Evolutionary conservation across 345 rosid genomes (phyloP).

Genomic region (Erucastrum elatum): DNA sequence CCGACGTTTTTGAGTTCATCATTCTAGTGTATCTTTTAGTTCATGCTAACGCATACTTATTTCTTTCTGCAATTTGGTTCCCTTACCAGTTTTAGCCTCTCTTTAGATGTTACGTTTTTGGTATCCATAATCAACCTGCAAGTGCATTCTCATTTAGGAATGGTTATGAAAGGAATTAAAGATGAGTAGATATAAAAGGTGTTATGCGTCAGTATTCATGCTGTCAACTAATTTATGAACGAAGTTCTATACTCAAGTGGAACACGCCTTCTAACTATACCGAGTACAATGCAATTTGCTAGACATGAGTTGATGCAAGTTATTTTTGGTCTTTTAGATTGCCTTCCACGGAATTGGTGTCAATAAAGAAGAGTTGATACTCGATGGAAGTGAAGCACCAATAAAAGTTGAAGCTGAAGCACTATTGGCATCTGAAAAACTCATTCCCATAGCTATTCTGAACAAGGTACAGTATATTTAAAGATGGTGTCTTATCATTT

Average conservation of each 20-base stretch:
- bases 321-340: constrained; percentile 49
- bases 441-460: constrained; percentile 71
- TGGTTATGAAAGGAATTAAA: neutral
- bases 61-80: neutral
- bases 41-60: neutral
- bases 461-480: constrained; percentile 60
- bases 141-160: neutral
- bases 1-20: constrained; percentile 4
- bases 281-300: constrained; percentile 10
- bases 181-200: neutral
- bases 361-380: constrained; percentile 71
- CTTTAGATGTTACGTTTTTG: constrained; percentile 21
- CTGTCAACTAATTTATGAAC: neutral
- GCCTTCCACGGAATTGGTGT: constrained; percentile 82
- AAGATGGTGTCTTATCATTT: constrained; percentile 9
- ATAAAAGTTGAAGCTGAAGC: constrained; percentile 80
- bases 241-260: constrained; percentile 17
- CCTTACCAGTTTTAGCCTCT: constrained; percentile 5
- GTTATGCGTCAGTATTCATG: neutral
- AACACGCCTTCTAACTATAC: constrained; percentile 1
- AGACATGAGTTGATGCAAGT: constrained; percentile 20
- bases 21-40: neutral
- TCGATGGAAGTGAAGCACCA: constrained; percentile 98
- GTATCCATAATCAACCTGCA: neutral
- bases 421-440: constrained; percentile 69